A percentile compares a stretch with the other conserved stretches of the same genome.
These are phyloP conservation scores for Pseudocercospora cruenta DNA, from an alignment of 2,329 filamentous ascomycete species.

Conservation along the genomic window DNA sequence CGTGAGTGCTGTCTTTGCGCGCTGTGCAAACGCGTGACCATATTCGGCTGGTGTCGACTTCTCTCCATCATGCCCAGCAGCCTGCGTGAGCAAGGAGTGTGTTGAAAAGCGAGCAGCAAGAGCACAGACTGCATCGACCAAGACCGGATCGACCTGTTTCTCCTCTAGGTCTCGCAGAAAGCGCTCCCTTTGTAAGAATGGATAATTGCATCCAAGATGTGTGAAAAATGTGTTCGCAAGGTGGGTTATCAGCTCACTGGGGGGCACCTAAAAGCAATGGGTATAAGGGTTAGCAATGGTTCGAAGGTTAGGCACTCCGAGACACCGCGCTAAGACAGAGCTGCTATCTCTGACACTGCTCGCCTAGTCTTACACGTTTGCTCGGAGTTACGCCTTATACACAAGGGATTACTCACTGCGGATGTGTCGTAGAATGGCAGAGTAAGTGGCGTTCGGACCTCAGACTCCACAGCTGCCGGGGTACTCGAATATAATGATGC, in stretches of 20 bases:
- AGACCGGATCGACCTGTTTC: conserved; percentile 78
- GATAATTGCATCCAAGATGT: conserved; percentile 83
- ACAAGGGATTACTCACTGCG: too few species aligned
- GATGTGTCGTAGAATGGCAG: conserved; percentile 78
- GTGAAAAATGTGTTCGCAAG: conserved; percentile 80
- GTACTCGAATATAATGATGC: conserved; percentile 32
- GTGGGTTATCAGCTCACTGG: conserved; percentile 74
- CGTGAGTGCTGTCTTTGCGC: conserved; percentile 79
- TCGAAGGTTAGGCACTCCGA: too few species aligned
- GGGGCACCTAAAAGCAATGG: too few species aligned
- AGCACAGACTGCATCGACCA: conserved; percentile 85
- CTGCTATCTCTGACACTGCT: too few species aligned
- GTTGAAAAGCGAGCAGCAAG: conserved; percentile 78
- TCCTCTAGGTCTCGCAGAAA: conserved; percentile 78
- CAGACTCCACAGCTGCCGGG: conserved; percentile 38
- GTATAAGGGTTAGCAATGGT: too few species aligned
- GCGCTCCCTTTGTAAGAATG: conserved; percentile 73
- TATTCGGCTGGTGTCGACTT: conserved; percentile 62
- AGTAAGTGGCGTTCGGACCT: conserved; percentile 48
- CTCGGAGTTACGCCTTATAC: too few species aligned
- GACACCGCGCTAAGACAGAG: too few species aligned
- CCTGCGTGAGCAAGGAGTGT: conserved; percentile 55
- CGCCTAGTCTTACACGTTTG: too few species aligned
- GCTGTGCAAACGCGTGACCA: conserved; percentile 76
- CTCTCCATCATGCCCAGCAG: conserved; percentile 49